phyloP scores from a whole-genome alignment of 345 rosid species.

The Salix suchowensis region DNA sequence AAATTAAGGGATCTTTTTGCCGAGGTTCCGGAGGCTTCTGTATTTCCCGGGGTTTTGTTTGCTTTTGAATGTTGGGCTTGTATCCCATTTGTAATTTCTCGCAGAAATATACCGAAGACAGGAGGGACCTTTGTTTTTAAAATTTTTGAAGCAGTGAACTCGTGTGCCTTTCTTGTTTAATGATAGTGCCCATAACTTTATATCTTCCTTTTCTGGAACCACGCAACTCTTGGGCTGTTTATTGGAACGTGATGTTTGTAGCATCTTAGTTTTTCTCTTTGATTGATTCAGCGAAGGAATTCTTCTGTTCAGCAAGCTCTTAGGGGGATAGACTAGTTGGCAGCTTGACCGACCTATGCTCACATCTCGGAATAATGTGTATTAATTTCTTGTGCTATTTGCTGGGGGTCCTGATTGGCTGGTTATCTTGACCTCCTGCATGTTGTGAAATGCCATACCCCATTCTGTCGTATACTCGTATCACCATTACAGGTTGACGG shows the following conservation, averaged over 20 bases:
- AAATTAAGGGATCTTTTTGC: conserved; percentile 9
- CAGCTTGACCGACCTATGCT: not conserved
- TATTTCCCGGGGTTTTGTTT: not conserved
- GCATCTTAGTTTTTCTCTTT: not conserved
- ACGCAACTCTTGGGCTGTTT: not conserved
- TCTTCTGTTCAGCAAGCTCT: not conserved
- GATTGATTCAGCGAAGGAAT: not conserved
- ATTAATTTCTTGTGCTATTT: not conserved
- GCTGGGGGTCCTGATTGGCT: not conserved
- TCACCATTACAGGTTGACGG: not conserved
- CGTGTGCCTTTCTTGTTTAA: not conserved
- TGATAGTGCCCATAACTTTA: not conserved
- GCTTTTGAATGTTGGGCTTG: not conserved
- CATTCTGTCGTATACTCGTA: no score
- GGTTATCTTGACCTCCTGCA: not conserved
- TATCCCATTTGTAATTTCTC: not conserved
- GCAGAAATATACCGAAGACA: conserved; percentile 5
- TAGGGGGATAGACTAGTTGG: not conserved
- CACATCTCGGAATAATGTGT: not conserved
- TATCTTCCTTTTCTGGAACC: not conserved
- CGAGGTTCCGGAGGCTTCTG: conserved; percentile 15
- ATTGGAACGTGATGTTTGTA: not conserved
- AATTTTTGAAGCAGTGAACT: conserved; percentile 4
- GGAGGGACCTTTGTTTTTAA: conserved; percentile 2
- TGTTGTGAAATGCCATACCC: no score